Base-by-base conservation (phyloP, 139 green algal genomes). In the Tetradesmus obliquus region DNA sequence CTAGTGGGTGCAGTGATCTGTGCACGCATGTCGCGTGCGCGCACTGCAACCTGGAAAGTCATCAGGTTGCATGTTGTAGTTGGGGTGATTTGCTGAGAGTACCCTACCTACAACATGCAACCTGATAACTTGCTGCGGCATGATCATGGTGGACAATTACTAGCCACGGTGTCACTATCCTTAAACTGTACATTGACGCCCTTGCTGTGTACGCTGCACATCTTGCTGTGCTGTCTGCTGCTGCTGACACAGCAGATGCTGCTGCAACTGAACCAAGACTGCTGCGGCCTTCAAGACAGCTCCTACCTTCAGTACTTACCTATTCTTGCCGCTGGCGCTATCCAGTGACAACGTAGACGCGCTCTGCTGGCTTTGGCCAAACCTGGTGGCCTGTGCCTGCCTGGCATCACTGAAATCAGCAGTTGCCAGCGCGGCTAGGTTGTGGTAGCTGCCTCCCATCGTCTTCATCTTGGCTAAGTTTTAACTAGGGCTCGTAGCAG, bases 401-500 rank as follows among this genome's bases (percentile, higher is more conserved):
- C 83, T 71, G 2, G 90, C 83, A 57, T 92, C 90, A 85, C 60
- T 89, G 81, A 91, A 91, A 20, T 91, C 20, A 3, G 85, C 93
- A 15, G 92, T 79, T 12, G 90, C 93, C 71, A 94, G 91, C 32
- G 93, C 93, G 8, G 87, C 90, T 32, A 94, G 79, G 84, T 94
- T 93, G 71, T 94, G 93, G 32, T 94, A 94, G 87, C 80, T 89
- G 22, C 91, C 91, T 54, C 91, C 91, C 91, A 93, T 93, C 20
- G 90, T 91, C 90, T 93, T 93, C 66, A 91, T 93, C 5, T 17
- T 87, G 53, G 5, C 71, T 24, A 55, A 57, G 9, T 84, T 84
- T 71, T 24, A 5, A 6, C 66, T 24, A 76, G n/a, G 72, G 9
- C 3, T 3, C 22, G 20, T 20, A 5, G 12, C 7, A n/a, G 76